Conservation (phyloP, 495 filamentous ascomycete species). For the Corynascus novoguineensis region DNA sequence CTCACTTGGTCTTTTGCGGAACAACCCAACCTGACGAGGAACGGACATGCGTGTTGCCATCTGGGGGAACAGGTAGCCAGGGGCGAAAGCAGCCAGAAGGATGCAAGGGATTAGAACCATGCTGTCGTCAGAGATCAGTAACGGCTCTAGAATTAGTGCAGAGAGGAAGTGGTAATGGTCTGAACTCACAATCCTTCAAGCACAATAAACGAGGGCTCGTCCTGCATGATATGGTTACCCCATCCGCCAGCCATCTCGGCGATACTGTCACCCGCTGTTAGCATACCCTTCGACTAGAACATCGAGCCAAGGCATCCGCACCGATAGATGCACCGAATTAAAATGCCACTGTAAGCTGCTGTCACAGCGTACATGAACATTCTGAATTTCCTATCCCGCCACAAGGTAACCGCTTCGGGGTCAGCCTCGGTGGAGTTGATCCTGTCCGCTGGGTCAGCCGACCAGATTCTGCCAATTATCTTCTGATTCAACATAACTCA, state of each 20-base stretch:
- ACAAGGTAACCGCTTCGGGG: conserved; percentile 28
- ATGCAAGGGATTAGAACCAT: conserved; percentile 34
- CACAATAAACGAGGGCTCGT: conserved; percentile 57
- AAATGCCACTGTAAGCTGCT: conserved; percentile 54
- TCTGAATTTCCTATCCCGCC: conserved; percentile 42
- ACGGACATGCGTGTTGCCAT: conserved; percentile 33
- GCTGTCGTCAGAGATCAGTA: conserved; percentile 22
- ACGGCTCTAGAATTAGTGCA: neutral
- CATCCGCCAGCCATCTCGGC: conserved; percentile 65
- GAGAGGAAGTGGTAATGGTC: no score
- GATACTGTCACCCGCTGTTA: conserved; percentile 39
- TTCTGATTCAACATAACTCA: neutral
- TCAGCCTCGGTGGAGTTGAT: conserved; percentile 22
- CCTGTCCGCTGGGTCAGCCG: conserved; percentile 10
- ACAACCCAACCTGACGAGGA: neutral
- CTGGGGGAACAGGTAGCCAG: conserved; percentile 37
- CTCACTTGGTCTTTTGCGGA: neutral
- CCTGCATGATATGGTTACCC: conserved; percentile 62
- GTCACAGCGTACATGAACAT: conserved; percentile 48
- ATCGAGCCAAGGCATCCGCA: conserved; percentile 21
- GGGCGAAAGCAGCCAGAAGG: conserved; percentile 33
- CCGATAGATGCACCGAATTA: conserved; percentile 65
- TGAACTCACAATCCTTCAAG: conserved; percentile 48
- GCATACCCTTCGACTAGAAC: neutral
- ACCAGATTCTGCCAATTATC: conserved; percentile 9